These are phyloP conservation scores for Daedaleopsis sinensis DNA, from an alignment of 768 basidiomycete species.

Conservation along the genomic window DNA sequence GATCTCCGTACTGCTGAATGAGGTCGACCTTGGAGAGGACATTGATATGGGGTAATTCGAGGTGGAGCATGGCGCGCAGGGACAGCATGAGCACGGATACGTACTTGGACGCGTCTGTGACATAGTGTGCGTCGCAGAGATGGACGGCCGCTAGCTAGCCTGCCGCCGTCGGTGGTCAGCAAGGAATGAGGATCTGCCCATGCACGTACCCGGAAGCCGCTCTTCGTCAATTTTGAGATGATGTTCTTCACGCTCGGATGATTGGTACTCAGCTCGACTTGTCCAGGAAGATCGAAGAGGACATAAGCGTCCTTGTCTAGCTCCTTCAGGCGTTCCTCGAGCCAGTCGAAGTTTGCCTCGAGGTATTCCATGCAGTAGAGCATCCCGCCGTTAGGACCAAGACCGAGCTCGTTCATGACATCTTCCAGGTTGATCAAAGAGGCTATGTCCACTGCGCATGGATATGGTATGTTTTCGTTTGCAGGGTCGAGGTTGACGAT, in stretches of 20 bases:
- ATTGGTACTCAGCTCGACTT: constrained; percentile 97
- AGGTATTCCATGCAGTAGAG: constrained; percentile 97
- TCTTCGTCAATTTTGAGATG: constrained; percentile 68
- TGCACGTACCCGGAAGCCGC: constrained; percentile 79
- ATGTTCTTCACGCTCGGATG: constrained; percentile 88
- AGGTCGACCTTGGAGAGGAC: constrained; percentile 96
- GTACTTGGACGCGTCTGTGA: constrained; percentile 95
- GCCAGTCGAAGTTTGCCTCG: constrained; percentile 92
- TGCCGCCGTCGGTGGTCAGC: constrained; percentile 35
- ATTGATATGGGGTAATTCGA: constrained; percentile 98
- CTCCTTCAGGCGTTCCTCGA: constrained; percentile 67
- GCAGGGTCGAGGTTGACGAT: constrained; percentile 97
- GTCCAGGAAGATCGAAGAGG: constrained; percentile 94
- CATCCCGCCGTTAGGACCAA: constrained; percentile 97
- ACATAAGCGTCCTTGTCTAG: constrained; percentile 80
- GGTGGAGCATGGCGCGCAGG: constrained; percentile 95
- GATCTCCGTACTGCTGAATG: constrained; percentile 86
- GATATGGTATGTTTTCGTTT: constrained; percentile 87
- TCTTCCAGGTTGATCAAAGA: constrained; percentile 85
- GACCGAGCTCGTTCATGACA: constrained; percentile 79
- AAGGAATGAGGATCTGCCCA: not conserved
- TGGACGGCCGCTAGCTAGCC: constrained; percentile 84
- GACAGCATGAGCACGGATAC: constrained; percentile 90
- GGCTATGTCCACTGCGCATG: constrained; percentile 84
- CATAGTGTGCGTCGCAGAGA: constrained; percentile 95